phyloP scores from a whole-genome alignment of 73 alveolate species.

The Paramecium biaurelia region DNA sequence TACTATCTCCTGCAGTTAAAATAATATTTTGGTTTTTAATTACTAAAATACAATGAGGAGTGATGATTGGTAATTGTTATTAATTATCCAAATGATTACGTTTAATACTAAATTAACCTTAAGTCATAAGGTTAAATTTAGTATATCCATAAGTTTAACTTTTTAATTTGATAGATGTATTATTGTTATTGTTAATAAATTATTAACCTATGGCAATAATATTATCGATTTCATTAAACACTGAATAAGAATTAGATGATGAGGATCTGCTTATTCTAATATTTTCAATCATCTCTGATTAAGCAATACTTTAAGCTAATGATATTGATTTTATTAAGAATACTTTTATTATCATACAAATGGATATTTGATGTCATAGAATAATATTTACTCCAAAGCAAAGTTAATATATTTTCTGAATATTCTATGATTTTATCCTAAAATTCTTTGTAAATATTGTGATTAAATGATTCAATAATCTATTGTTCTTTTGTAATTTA shows the following conservation, averaged over 20 bases:
- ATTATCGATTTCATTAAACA: background rate
- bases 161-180: background rate
- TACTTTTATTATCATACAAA: background rate
- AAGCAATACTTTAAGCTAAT: slow-evolving; percentile 12
- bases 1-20: slow-evolving; percentile 25
- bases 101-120: background rate
- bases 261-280: slow-evolving; percentile 11
- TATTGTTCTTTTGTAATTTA: background rate
- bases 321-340: background rate
- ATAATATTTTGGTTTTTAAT: background rate
- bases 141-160: background rate
- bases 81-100: background rate
- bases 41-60: background rate
- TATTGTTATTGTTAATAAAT: background rate
- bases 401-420: background rate
- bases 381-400: slow-evolving; percentile 26
- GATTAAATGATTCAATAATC: background rate
- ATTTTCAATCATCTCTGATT: background rate
- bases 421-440: background rate
- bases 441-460: background rate
- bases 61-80: background rate
- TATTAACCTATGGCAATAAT: background rate
- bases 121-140: background rate
- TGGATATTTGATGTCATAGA: background rate
- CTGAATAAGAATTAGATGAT: background rate